A percentile compares a stretch with the other conserved stretches of the same genome.
phyloP scores from a whole-genome alignment of 306 rosid genomes.

The Glycine soja region DNA sequence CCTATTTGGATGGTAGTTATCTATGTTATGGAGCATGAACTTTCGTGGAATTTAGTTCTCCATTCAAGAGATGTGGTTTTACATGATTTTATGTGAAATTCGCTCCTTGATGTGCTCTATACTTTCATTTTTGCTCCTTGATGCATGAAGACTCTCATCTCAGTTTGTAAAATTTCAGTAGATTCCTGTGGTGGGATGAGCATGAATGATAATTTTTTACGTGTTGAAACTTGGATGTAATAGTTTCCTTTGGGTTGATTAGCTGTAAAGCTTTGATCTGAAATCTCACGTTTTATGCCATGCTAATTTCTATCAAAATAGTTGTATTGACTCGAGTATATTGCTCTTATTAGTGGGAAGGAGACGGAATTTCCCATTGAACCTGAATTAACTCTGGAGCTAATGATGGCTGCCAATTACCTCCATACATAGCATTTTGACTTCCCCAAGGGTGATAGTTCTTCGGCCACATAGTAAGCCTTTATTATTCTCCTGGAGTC shows the following conservation, averaged over 20 bases:
- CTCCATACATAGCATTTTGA: slow-evolving; percentile 67
- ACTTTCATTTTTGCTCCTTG: too few species aligned
- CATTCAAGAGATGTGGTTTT: too few species aligned
- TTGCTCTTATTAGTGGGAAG: slow-evolving; percentile 68
- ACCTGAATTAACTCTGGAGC: slow-evolving; percentile 87
- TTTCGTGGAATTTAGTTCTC: too few species aligned
- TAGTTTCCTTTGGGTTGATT: slow-evolving; percentile 11
- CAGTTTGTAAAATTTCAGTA: too few species aligned
- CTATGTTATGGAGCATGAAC: too few species aligned
- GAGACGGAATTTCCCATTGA: slow-evolving; percentile 91
- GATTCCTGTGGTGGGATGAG: too few species aligned
- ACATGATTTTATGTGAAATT: too few species aligned
- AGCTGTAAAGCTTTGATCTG: not conserved
- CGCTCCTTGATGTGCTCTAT: too few species aligned
- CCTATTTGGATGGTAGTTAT: too few species aligned
- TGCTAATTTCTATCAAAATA: slow-evolving; percentile 5
- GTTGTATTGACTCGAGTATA: slow-evolving; percentile 37
- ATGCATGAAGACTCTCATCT: too few species aligned
- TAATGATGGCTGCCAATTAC: slow-evolving; percentile 97
- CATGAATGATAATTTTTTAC: not conserved
- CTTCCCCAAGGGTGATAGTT: slow-evolving; percentile 29
- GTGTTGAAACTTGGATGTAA: not conserved
- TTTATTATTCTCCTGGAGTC: slow-evolving; percentile 26
- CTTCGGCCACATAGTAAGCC: slow-evolving; percentile 47
- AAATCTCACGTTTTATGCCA: slow-evolving; percentile 8